Conservation (phyloP, 768 basidiomycete genomes). For the Hemileccinum impolitum region DNA sequence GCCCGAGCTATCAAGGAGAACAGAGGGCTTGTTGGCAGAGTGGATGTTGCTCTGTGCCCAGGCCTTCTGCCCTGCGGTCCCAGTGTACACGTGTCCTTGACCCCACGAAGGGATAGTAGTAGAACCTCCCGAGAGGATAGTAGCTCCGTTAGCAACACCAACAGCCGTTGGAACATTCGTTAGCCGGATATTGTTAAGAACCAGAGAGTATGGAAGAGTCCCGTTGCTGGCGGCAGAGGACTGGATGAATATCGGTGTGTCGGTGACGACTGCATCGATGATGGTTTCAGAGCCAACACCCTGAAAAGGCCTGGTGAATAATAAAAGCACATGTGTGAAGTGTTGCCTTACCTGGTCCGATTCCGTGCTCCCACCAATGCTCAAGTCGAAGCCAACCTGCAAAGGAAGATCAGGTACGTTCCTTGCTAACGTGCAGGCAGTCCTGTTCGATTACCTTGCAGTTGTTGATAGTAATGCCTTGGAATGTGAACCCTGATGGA, state of each 20-base stretch:
- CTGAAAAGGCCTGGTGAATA: slow-evolving; percentile 19
- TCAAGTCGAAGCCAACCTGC: slow-evolving; percentile 44
- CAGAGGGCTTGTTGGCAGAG: slow-evolving; percentile 47
- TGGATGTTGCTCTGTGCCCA: slow-evolving; percentile 52
- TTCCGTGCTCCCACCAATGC: slow-evolving; percentile 35
- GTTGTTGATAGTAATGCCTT: slow-evolving; percentile 46
- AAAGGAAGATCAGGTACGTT: not conserved
- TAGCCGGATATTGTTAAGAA: slow-evolving; percentile 36
- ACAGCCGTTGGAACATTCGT: slow-evolving; percentile 35
- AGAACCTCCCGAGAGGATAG: slow-evolving; percentile 37
- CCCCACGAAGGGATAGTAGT: slow-evolving; percentile 55
- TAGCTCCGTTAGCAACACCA: slow-evolving; percentile 28
- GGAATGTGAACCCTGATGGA: slow-evolving; percentile 46
- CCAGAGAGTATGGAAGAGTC: slow-evolving; percentile 31
- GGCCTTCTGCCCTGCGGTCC: slow-evolving; percentile 40
- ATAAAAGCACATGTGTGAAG: not conserved
- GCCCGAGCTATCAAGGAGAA: slow-evolving; percentile 54
- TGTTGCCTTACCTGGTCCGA: slow-evolving; percentile 30
- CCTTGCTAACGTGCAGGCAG: not conserved
- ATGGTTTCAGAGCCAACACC: slow-evolving; percentile 42
- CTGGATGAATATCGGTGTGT: slow-evolving; percentile 44
- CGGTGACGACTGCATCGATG: slow-evolving; percentile 41
- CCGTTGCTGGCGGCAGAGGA: slow-evolving; percentile 32
- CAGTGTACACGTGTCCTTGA: slow-evolving; percentile 68
- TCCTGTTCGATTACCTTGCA: slow-evolving; percentile 21